phyloP scores from a whole-genome alignment of 352 stramenopile species.

The Phytopythium boreale region DNA sequence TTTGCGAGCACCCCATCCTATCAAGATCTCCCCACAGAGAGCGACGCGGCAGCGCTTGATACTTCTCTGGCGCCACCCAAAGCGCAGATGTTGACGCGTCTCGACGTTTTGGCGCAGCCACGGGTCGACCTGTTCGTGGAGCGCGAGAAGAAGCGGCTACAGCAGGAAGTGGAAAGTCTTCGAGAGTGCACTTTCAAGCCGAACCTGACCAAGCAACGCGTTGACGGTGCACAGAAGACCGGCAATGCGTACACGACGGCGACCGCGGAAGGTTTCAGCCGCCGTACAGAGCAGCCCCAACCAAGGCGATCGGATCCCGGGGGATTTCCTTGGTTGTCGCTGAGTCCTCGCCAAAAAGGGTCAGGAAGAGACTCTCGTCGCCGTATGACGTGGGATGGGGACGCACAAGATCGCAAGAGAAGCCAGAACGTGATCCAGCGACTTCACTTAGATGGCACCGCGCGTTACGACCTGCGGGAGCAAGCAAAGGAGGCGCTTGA shows the following conservation, averaged over 20 bases:
- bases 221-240: background rate
- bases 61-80: background rate
- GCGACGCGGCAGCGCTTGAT: background rate
- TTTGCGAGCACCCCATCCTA: background rate
- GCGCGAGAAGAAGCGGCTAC: slow-evolving; percentile 57
- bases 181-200: slow-evolving; percentile 72
- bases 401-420: slow-evolving; percentile 9
- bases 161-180: slow-evolving; percentile 53
- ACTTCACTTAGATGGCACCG: slow-evolving; percentile 57
- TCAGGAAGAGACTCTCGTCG: background rate
- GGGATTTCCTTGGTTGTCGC: slow-evolving; percentile 56
- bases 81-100: slow-evolving; percentile 17
- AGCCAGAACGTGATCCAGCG: slow-evolving; percentile 44
- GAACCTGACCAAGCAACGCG: slow-evolving; percentile 24
- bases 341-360: slow-evolving; percentile 45
- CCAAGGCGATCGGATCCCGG: background rate
- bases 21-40: background rate
- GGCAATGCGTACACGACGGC: too few species aligned
- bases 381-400: background rate
- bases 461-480: slow-evolving; percentile 55
- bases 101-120: slow-evolving; percentile 49
- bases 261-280: background rate
- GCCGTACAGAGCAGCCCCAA: background rate
- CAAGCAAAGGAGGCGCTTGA: slow-evolving; percentile 47
- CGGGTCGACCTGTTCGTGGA: slow-evolving; percentile 54